Evolutionary conservation across 2,329 filamentous ascomycete genomes (phyloP).

Genomic region (Penicillium sp.): DNA sequence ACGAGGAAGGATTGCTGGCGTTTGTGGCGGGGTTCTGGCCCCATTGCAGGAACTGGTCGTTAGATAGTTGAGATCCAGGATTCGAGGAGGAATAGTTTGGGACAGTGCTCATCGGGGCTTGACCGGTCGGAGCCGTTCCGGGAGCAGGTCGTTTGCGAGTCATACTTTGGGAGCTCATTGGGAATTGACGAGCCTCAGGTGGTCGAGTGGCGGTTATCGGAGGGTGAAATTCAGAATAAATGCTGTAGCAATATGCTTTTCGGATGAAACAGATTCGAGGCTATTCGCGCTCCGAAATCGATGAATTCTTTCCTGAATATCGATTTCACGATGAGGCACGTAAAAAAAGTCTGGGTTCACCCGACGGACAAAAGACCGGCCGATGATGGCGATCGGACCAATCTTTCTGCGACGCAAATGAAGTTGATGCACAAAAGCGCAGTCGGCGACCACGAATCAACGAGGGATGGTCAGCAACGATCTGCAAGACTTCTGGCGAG

Average conservation of each 20-base stretch:
- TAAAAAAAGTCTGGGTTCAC: slow-evolving; percentile 8
- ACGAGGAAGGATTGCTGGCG: slow-evolving; percentile 28
- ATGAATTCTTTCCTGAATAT: slow-evolving; percentile 16
- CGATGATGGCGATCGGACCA: background rate
- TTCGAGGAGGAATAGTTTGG: slow-evolving; percentile 46
- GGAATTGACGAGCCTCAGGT: slow-evolving; percentile 5
- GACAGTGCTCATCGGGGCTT: slow-evolving; percentile 53
- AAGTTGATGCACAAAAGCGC: background rate
- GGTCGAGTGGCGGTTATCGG: background rate
- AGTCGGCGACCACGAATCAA: background rate
- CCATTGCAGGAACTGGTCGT: slow-evolving; percentile 57
- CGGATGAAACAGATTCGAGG: background rate
- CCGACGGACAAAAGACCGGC: slow-evolving; percentile 12
- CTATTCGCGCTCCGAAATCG: slow-evolving; percentile 1
- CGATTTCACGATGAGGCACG: slow-evolving; percentile 11
- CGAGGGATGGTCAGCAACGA: slow-evolving; percentile 7
- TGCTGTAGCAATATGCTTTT: background rate
- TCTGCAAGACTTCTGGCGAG: slow-evolving; percentile 4
- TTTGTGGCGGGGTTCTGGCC: slow-evolving; percentile 44
- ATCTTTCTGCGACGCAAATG: background rate
- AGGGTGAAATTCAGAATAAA: background rate
- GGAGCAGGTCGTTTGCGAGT: slow-evolving; percentile 72
- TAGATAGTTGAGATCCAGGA: slow-evolving; percentile 45
- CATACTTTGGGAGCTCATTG: slow-evolving; percentile 43
- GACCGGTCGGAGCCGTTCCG: slow-evolving; percentile 63